Percentiles rank a stretch among this genome's conserved stretches.
phyloP scores from a whole-genome alignment of 352 stramenopile species.

The Phytophthora ohioensis region DNA sequence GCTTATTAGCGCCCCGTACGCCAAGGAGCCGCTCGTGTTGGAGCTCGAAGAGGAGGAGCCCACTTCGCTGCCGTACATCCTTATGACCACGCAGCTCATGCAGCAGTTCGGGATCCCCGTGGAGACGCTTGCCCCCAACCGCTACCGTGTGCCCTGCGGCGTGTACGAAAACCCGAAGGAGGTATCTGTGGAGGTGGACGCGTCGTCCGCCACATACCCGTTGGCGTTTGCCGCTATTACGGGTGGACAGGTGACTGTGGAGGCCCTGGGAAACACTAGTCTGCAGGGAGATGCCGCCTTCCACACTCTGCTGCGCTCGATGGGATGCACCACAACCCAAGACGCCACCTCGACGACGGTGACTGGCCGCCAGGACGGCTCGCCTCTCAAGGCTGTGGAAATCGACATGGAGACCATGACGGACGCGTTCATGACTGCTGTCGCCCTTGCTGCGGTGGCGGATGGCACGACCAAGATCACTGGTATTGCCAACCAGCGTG shows the following conservation, averaged over 20 bases:
- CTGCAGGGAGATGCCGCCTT: slow-evolving; percentile 97
- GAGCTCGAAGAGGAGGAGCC: slow-evolving; percentile 96
- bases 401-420: slow-evolving; percentile 98
- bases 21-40: slow-evolving; percentile 79
- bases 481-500: slow-evolving; percentile 98
- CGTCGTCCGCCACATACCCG: slow-evolving; percentile 97
- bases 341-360: slow-evolving; percentile 76
- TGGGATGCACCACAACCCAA: slow-evolving; percentile 81
- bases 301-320: slow-evolving; percentile 82
- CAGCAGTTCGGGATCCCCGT: slow-evolving; percentile 96
- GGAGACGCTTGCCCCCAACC: slow-evolving; percentile 86
- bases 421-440: slow-evolving; percentile 98
- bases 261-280: slow-evolving; percentile 94
- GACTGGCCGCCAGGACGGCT: slow-evolving; percentile 76
- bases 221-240: slow-evolving; percentile 97
- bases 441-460: slow-evolving; percentile 94
- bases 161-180: slow-evolving; percentile 75
- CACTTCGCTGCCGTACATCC: slow-evolving; percentile 97
- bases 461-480: slow-evolving; percentile 97
- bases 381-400: slow-evolving; percentile 86
- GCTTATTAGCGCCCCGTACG: slow-evolving; percentile 95
- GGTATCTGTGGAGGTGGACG: slow-evolving; percentile 95
- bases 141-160: slow-evolving; percentile 76
- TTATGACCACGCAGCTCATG: slow-evolving; percentile 96
- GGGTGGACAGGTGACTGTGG: slow-evolving; percentile 93